phyloP scores from a whole-genome alignment of 192 early-diverging fungal species.

The Linnemannia zychae region DNA sequence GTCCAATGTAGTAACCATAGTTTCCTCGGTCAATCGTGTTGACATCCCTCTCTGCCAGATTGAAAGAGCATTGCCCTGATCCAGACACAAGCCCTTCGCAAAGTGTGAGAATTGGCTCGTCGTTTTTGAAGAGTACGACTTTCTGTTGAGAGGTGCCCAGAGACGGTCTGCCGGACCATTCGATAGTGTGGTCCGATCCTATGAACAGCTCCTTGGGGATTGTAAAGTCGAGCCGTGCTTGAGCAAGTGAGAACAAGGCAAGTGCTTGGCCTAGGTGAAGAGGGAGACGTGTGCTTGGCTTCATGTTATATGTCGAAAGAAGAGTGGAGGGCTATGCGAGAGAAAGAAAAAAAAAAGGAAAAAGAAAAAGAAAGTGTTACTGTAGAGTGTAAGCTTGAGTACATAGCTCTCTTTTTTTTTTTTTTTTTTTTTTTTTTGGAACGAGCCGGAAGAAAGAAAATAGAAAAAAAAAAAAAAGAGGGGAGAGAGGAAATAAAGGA shows the following conservation, averaged over 20 bases:
- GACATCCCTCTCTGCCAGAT: conserved; percentile 9
- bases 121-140: conserved; percentile 28
- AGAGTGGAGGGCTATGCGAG: not conserved
- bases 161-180: conserved; percentile 35
- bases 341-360: not conserved
- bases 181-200: conserved; percentile 22
- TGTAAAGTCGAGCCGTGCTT: conserved; percentile 2
- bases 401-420: too few species aligned
- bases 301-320: not conserved
- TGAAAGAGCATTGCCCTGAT: conserved; percentile 41
- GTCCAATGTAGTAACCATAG: conserved; percentile 16
- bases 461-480: not conserved
- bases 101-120: conserved; percentile 7
- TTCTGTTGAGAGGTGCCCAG: conserved; percentile 23
- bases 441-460: not conserved
- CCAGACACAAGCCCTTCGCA: conserved; percentile 28
- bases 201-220: conserved; percentile 12
- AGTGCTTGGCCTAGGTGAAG: not conserved
- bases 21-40: conserved; percentile 1
- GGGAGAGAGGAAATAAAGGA: not conserved
- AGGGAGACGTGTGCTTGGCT: not conserved
- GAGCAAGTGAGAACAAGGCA: not conserved
- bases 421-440: not conserved
- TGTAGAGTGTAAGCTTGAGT: not conserved
- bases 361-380: not conserved